Evolutionary conservation across 192 early-diverging fungal species (phyloP).

Genomic region (Coemansia sp.): DNA sequence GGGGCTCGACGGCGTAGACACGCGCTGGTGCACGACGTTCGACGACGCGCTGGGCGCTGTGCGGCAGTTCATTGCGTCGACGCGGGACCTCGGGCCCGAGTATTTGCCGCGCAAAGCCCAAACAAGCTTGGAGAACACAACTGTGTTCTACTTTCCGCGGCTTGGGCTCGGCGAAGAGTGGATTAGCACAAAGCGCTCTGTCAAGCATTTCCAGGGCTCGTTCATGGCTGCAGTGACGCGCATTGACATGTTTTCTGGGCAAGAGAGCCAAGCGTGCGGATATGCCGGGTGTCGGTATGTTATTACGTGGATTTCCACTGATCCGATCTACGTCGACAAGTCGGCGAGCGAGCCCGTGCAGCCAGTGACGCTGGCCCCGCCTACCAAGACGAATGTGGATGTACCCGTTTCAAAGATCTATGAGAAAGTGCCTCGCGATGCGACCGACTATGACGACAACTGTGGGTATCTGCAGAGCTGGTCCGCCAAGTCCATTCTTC

Average conservation of each 20-base stretch:
- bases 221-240: slow-evolving; percentile 21
- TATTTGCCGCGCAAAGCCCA: slow-evolving; percentile 4
- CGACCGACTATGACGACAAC: slow-evolving; percentile 2
- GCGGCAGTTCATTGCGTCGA: slow-evolving; percentile 1
- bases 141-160: slow-evolving; percentile 19
- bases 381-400: neutral
- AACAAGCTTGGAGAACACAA: neutral
- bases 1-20: neutral
- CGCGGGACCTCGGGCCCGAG: neutral
- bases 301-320: slow-evolving; percentile 25
- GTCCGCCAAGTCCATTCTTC: slow-evolving; percentile 18
- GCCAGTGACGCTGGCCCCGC: neutral
- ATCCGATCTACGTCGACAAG: slow-evolving; percentile 15
- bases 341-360: neutral
- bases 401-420: neutral
- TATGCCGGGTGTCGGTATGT: slow-evolving; percentile 9
- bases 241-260: slow-evolving; percentile 8
- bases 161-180: slow-evolving; percentile 12
- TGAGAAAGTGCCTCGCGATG: slow-evolving; percentile 7
- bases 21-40: slow-evolving; percentile 11
- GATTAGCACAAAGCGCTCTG: slow-evolving; percentile 1
- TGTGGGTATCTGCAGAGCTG: slow-evolving; percentile 23
- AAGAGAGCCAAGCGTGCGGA: neutral
- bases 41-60: neutral
- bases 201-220: slow-evolving; percentile 17